Evolutionary conservation across 768 basidiomycete genomes (phyloP), one percentile per base, ranked within the genome.

Genomic region (Lyophyllum semitale): DNA sequence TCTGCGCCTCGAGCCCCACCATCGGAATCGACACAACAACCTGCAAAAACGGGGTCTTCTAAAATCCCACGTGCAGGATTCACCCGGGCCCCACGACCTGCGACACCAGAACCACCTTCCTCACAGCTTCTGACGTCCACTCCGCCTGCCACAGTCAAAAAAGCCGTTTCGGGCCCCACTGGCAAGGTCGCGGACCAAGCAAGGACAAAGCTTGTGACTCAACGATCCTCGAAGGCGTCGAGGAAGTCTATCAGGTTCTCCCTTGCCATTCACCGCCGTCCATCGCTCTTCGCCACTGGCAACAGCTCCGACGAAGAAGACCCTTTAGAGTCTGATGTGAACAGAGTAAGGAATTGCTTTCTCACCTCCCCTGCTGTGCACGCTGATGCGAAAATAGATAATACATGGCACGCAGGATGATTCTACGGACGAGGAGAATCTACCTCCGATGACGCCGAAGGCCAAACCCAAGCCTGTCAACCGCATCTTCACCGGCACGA

Each of bases 401-500:
- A 57, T 73, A 8, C 60, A 63, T 22, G 58, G 64, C 27, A 66
- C 68, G 13, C 54, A 67, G 18, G 68, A 71, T 26, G 18, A 58
- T 27, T 49, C 57, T 2, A 67, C 26, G 58, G 64, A 54, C 51
- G 59, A 48, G 40, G 52, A 54, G 37, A n/a, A 38, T 15, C 55
- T 30, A 46, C 60, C 49, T n/a, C 54, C 43, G 40, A 62, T 51
- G 18, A 65, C 70, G 1, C 59, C 59, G 29, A 61, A 55, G 33
- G 38, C 61, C n/a, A 65, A 60, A 37, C 23, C 29, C 12, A 65
- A 61, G 22, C 40, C 46, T n/a, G 49, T 66, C 18, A 68, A 68
- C 48, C 65, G 70, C 40, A 70, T 73, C 18, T 71, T 68, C 60
- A 70, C 69, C 8, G 66, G 69, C 18, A 51, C 57, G 18, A 55